phyloP scores from a whole-genome alignment of 768 basidiomycete species.

The Suillus weaverae region DNA sequence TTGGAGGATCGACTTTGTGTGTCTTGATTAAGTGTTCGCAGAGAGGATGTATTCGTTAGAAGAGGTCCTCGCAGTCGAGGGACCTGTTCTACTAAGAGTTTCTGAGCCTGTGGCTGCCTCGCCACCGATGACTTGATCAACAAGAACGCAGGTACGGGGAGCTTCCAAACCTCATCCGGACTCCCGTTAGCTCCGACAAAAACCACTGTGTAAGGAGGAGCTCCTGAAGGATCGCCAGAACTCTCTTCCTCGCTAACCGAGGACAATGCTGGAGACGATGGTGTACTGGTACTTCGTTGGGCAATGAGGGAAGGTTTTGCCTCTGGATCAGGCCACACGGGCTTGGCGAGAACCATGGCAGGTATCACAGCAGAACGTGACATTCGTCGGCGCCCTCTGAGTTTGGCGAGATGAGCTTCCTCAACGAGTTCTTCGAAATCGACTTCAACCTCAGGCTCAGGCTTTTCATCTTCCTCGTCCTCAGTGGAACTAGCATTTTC shows the following conservation, averaged over 20 bases:
- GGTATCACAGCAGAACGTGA: not conserved
- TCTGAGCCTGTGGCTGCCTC: constrained; percentile 5
- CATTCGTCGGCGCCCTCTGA: not conserved
- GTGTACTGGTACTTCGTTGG: not conserved
- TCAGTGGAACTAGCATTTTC: not conserved
- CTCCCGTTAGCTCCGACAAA: constrained; percentile 1
- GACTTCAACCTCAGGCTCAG: not conserved
- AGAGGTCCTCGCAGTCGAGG: constrained; percentile 3
- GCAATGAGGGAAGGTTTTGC: not conserved
- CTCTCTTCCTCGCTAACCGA: not conserved
- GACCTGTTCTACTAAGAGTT: not conserved
- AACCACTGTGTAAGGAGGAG: not conserved
- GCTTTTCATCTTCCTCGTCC: constrained; percentile 1
- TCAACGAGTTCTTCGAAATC: constrained; percentile 3
- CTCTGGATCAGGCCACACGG: not conserved
- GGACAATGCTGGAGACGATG: not conserved
- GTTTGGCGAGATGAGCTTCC: not conserved
- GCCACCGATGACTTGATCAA: constrained; percentile 1
- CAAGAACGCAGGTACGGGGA: constrained; percentile 1
- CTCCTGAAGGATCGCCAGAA: not conserved
- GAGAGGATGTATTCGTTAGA: not conserved
- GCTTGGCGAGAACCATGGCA: not conserved
- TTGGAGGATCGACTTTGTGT: not conserved
- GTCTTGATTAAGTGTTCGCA: not conserved
- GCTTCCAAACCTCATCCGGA: constrained; percentile 3